Conservation (phyloP, 1,284 basidiomycete species). For the Pseudozyma sp. region DNA sequence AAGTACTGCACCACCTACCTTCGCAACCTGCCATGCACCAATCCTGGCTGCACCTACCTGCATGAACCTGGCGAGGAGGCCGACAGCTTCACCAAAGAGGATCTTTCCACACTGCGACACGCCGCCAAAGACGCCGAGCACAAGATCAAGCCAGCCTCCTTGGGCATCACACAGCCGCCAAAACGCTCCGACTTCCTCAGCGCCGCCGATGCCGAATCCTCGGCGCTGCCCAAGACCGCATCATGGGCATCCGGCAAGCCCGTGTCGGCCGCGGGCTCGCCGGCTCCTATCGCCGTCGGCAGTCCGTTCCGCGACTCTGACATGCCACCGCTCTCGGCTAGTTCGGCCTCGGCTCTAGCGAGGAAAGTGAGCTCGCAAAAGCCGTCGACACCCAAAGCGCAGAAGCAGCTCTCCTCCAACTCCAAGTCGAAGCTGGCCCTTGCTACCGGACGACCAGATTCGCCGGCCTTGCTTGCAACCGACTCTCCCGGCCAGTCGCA, state of each 20-base stretch:
- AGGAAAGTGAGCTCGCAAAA: slow-evolving; percentile 52
- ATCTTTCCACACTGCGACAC: slow-evolving; percentile 66
- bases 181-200: slow-evolving; percentile 41
- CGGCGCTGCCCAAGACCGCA: slow-evolving; percentile 66
- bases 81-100: slow-evolving; percentile 77
- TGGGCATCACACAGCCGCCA: slow-evolving; percentile 46
- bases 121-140: slow-evolving; percentile 67
- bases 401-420: slow-evolving; percentile 35
- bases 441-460: slow-evolving; percentile 37
- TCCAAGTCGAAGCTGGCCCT: slow-evolving; percentile 36
- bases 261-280: slow-evolving; percentile 25
- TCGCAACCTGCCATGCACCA: slow-evolving; percentile 85
- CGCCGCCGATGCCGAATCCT: slow-evolving; percentile 47
- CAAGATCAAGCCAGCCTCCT: slow-evolving; percentile 63
- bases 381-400: slow-evolving; percentile 33
- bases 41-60: slow-evolving; percentile 89
- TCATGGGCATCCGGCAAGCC: slow-evolving; percentile 66
- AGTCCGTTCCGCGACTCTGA: slow-evolving; percentile 59
- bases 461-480: slow-evolving; percentile 35
- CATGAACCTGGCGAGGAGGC: slow-evolving; percentile 99
- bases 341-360: slow-evolving; percentile 40
- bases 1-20: slow-evolving; percentile 98
- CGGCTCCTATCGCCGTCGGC: slow-evolving; percentile 35
- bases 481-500: slow-evolving; percentile 38
- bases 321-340: slow-evolving; percentile 58